These are phyloP conservation scores for Globisporangium perplexum DNA, from an alignment of 352 stramenopile genomes.

Conservation along the genomic window DNA sequence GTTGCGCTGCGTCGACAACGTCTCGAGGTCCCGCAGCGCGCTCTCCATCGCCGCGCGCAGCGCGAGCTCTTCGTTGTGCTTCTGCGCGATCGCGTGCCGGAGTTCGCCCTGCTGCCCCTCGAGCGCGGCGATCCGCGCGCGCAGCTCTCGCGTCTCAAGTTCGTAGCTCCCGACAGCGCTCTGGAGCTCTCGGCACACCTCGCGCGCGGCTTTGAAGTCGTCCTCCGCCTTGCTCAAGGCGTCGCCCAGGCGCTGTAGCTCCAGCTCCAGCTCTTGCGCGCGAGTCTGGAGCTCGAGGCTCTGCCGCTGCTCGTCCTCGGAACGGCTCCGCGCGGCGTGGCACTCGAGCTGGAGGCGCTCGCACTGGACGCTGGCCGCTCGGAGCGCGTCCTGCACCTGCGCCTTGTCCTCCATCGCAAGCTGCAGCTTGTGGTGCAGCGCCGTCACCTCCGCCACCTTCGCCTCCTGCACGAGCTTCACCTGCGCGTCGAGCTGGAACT, in stretches of 20 bases:
- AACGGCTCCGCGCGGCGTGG: conserved; percentile 16
- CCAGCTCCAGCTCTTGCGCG: conserved; percentile 26
- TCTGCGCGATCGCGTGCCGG: conserved; percentile 33
- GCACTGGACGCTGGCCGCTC: conserved; percentile 22
- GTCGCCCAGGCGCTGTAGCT: conserved; percentile 27
- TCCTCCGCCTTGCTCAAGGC: conserved; percentile 32
- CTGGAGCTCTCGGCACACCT: conserved; percentile 49
- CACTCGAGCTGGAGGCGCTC: conserved; percentile 24
- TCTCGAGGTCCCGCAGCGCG: conserved; percentile 53
- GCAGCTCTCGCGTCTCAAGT: conserved; percentile 17
- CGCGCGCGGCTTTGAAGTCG: conserved; percentile 43
- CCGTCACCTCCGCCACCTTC: conserved; percentile 22
- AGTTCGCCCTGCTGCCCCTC: conserved; percentile 25
- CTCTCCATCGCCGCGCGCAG: conserved; percentile 63
- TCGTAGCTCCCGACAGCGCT: conserved; percentile 29
- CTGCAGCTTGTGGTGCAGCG: conserved; percentile 31
- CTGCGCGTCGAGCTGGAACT: conserved; percentile 53
- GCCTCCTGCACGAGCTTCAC: conserved; percentile 46
- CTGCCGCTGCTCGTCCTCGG: conserved; percentile 29
- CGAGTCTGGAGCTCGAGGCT: conserved; percentile 26
- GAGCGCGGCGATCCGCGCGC: conserved; percentile 20
- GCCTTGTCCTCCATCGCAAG: conserved; percentile 37
- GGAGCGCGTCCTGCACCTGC: conserved; percentile 25
- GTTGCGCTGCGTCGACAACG: conserved; percentile 65
- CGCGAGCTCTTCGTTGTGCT: conserved; percentile 38